Evolutionary conservation across 805 yeast genomes (phyloP).

Genomic region (Metschnikowia baotianmanensis): DNA sequence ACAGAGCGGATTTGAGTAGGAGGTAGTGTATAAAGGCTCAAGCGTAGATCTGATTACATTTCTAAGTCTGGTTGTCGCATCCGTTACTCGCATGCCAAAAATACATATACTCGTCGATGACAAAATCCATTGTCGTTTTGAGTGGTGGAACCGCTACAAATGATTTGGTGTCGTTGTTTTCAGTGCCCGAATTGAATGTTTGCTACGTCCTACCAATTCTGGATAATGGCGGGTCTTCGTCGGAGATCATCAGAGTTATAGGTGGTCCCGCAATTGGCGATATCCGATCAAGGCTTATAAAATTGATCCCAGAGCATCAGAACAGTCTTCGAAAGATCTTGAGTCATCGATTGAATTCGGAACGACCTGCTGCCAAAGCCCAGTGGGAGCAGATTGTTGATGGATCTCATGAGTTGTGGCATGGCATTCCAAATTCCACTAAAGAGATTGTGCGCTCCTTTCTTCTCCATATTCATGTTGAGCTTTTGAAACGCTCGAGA

Average conservation of each 20-base stretch:
- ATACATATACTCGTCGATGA: constrained; percentile 4
- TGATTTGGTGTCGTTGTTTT: constrained; percentile 60
- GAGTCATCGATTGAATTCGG: constrained; percentile 49
- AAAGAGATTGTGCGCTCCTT: constrained; percentile 76
- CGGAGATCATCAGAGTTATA: constrained; percentile 78
- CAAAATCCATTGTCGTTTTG: constrained; percentile 36
- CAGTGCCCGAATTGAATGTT: constrained; percentile 41
- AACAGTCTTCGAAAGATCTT: constrained; percentile 33
- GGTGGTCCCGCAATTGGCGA: constrained; percentile 98
- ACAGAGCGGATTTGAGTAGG: too few species aligned
- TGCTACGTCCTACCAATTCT: constrained; percentile 78
- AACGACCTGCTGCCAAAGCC: constrained; percentile 48
- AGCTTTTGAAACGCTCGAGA: constrained; percentile 64
- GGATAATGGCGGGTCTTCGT: constrained; percentile 94
- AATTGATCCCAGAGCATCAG: constrained; percentile 60
- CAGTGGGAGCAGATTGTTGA: constrained; percentile 82
- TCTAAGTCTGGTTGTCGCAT: too few species aligned
- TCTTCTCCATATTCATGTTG: constrained; percentile 74
- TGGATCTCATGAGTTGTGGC: constrained; percentile 74
- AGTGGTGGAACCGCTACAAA: constrained; percentile 91
- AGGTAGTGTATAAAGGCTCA: too few species aligned
- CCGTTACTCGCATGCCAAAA: too few species aligned
- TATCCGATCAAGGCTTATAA: constrained; percentile 73
- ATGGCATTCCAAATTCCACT: constrained; percentile 51
- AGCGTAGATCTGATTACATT: too few species aligned